phyloP scores from a whole-genome alignment of 106 monocot genomes.

The Narthecium ossifragum region DNA sequence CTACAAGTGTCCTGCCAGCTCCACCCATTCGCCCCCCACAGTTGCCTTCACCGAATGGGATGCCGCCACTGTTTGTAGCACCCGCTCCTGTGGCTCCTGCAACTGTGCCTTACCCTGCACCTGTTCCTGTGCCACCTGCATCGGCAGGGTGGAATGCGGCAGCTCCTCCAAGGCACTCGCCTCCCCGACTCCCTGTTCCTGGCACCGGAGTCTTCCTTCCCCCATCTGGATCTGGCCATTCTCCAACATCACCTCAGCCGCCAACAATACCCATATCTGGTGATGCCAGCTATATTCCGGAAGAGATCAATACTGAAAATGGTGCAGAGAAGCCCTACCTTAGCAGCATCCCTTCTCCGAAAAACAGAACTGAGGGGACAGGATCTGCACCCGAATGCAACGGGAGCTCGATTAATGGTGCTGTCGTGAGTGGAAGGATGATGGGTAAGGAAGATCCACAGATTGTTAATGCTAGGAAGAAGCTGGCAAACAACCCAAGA shows the following conservation, averaged over 20 bases:
- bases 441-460: constrained; percentile 7
- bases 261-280: background rate
- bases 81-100: constrained; percentile 24
- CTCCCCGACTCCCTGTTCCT: constrained; percentile 33
- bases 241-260: constrained; percentile 6
- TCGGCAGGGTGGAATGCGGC: constrained; percentile 23
- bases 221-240: constrained; percentile 29
- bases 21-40: constrained; percentile 14
- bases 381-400: constrained; percentile 11
- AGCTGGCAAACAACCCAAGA: constrained; percentile 7
- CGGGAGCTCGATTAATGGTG: constrained; percentile 6
- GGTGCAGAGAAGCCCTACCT: constrained; percentile 3
- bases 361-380: background rate
- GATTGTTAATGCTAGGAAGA: constrained; percentile 12
- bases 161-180: constrained; percentile 26
- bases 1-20: constrained; percentile 32
- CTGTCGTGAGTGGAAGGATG: background rate
- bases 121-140: constrained; percentile 16
- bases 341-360: constrained; percentile 8
- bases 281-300: background rate
- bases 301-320: background rate
- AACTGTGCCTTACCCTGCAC: constrained; percentile 24
- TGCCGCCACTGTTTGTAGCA: constrained; percentile 49
- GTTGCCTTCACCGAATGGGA: constrained; percentile 34
- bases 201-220: constrained; percentile 81